Conservation (phyloP, 345 rosid genomes). For the Populus ilicifolia region DNA sequence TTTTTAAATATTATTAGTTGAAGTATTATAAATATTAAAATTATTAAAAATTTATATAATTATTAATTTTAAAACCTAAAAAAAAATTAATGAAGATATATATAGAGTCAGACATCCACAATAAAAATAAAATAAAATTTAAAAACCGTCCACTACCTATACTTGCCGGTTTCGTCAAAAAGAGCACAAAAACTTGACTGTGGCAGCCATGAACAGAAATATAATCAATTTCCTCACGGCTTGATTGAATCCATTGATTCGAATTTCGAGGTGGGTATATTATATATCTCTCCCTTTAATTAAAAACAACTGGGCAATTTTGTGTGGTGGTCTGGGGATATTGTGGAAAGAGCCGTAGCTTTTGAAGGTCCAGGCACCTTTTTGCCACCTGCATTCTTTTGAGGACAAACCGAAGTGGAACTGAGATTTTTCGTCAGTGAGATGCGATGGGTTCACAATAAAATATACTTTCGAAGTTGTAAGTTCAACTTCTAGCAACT, state of each 20-base stretch:
- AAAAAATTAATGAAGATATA: too few species aligned
- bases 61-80: too few species aligned
- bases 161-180: not conserved
- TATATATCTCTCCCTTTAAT: not conserved
- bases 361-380: slow-evolving; percentile 2
- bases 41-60: too few species aligned
- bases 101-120: too few species aligned
- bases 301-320: not conserved
- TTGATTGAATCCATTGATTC: not conserved
- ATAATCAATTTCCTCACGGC: not conserved
- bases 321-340: not conserved
- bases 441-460: not conserved
- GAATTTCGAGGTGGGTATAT: not conserved
- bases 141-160: too few species aligned
- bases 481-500: not conserved
- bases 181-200: not conserved
- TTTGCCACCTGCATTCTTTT: not conserved
- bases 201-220: not conserved
- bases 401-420: not conserved
- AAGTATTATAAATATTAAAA: too few species aligned
- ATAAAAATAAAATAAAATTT: too few species aligned
- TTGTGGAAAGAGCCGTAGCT: not conserved
- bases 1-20: too few species aligned
- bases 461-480: not conserved
- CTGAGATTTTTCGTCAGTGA: not conserved